Evolutionary conservation across 768 basidiomycete species (phyloP).

Genomic region (Kwoniella pini): DNA sequence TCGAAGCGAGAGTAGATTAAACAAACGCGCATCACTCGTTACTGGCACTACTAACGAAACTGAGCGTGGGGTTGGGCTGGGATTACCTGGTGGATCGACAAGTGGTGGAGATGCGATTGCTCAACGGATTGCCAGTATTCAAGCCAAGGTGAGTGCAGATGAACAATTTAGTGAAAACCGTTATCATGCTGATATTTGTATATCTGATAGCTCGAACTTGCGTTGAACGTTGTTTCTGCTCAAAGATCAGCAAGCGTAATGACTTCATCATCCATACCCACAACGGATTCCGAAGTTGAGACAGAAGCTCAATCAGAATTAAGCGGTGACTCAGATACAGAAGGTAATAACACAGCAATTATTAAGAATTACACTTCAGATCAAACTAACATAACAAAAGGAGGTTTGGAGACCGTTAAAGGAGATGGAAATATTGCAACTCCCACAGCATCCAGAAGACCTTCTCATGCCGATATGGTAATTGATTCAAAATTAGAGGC

Average conservation of each 20-base stretch:
- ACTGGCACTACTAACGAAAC: constrained; percentile 65
- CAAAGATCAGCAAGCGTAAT: constrained; percentile 12
- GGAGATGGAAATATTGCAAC: constrained; percentile 3
- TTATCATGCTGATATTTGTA: background rate
- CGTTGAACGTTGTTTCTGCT: constrained; percentile 8
- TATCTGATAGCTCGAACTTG: constrained; percentile 11
- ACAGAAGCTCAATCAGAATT: background rate
- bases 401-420: background rate
- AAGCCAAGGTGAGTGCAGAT: constrained; percentile 70
- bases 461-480: constrained; percentile 6
- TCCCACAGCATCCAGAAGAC: constrained; percentile 12
- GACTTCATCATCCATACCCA: background rate
- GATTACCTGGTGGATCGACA: background rate
- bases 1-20: background rate
- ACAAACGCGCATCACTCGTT: constrained; percentile 7
- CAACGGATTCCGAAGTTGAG: background rate
- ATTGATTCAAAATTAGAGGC: background rate
- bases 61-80: constrained; percentile 61
- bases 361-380: background rate
- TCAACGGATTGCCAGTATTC: constrained; percentile 82
- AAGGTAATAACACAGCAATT: background rate
- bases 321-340: constrained; percentile 1
- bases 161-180: no score
- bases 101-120: constrained; percentile 79
- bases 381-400: background rate